Evolutionary conservation across 2,329 filamentous ascomycete genomes (phyloP), one percentile per base, ranked within the genome.

Genomic region (Cladophialophora yegresii): DNA sequence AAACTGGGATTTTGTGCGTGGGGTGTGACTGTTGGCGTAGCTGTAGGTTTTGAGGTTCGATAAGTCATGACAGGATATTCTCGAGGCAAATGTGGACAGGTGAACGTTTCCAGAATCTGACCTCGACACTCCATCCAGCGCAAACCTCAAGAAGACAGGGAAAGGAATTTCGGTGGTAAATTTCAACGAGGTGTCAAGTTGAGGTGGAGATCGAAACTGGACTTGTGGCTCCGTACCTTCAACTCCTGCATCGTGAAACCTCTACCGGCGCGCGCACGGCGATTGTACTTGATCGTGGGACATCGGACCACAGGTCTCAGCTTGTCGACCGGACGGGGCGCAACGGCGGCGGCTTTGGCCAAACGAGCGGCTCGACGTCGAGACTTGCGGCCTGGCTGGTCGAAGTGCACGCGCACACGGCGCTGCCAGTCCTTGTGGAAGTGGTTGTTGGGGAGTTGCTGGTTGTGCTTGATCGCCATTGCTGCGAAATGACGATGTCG

Each of bases 371-470:
- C 87, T 77, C 95, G 89, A 83, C 95, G 90, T 81, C 89, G 88
- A 82, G 89, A 87, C 89, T 99, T 99, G 84, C 92, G 92, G 81
- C 93, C 95, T 81, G 95, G 89, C 93, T 99, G 95, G 87, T 99
- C 92, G 86, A 99, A 99, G 88, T 99, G 95, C 83, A 91, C 91
- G 84, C 92, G 91, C 80, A 99, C 95, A 85, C 93, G 91, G 85
- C 92, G 91, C 84, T 98, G 93, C 95, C 95, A 99, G 87, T 99
- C 93, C 92, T 96, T 97, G 85, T 92, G 93, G 91, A 96, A 96
- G 82, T 97, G 69, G 62, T 68, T 68, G 68, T 71, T 68, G 45
- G 70, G 72, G 60, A 69, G 69, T 63, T 64, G 57, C 64, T 66
- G 71, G 68, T 98, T 98, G 90, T 97, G 92, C 89, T 96, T 96